Evolutionary conservation across 768 basidiomycete genomes (phyloP), one percentile per base, ranked within the genome.

Genomic region (Mycena capillaripes): DNA sequence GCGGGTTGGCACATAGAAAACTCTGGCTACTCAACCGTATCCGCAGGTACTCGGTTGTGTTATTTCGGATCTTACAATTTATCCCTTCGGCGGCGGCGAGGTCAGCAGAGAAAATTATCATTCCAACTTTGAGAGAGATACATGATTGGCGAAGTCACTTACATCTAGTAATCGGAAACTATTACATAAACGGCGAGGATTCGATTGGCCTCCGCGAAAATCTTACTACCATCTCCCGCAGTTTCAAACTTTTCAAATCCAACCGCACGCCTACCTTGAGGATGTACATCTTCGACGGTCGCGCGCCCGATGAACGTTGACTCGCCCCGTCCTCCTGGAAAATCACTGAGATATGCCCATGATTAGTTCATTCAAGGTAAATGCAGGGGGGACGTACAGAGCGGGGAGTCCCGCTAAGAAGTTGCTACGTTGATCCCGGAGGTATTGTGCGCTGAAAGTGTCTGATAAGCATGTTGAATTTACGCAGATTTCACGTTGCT

Each of bases 311-410:
- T 56, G 59, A 87, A 89, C 12, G 73, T 70, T 0, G 86, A 85
- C 77, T 90, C 89, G 27, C 88, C 87, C 50, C 84, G 81, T 6
- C 89, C 89, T 48, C 87, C 86, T 0, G 89, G 87, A 56, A 89
- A 89, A 69, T 90, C 89, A 11, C 88, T 88, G 52, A 53, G 4
- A 12, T 34, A 17, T 16, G 34, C 27, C 7, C 23, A 32, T 6
- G 21, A 3, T 30, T 23, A 73, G 27, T 17, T 67, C 23, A 46
- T n/a, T 7, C n/a, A n/a, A n/a, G n/a, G n/a, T 30, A 25, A 10
- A 27, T n/a, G 14, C 29, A 29, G 21, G 8, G 19, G 16, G 23
- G 16, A 81, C 84, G 40, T 71, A 88, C 88, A 87, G 88, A 40
- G 88, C 78, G 23, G 89, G 89, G 23, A 88, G 78, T 11, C 89